Percentiles rank a stretch among this genome's conserved stretches.
Evolutionary conservation across 2,329 filamentous ascomycete genomes (phyloP).

Genomic region (Botrytis cinerea): DNA sequence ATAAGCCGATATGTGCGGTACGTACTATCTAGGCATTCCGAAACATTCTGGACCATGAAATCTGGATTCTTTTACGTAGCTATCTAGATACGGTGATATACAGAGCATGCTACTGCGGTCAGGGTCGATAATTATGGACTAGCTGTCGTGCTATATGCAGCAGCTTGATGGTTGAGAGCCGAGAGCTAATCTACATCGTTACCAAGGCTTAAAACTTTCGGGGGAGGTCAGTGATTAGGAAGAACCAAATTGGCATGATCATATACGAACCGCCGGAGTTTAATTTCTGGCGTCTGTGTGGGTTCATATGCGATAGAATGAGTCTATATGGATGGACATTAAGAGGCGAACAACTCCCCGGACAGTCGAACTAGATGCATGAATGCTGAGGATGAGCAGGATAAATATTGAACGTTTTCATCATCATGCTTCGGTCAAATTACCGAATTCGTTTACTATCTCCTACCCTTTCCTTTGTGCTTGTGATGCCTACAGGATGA

Average conservation of each 20-base stretch:
- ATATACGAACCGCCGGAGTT: background rate
- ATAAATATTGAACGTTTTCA: constrained; percentile 1
- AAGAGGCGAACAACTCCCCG: background rate
- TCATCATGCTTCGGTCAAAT: background rate
- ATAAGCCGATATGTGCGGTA: background rate
- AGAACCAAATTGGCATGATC: background rate
- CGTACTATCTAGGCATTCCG: constrained; percentile 15
- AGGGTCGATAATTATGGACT: background rate
- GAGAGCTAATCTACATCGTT: background rate
- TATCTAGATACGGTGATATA: background rate
- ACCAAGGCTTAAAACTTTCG: background rate
- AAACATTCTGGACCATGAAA: background rate
- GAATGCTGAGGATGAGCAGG: background rate
- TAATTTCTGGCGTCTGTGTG: background rate
- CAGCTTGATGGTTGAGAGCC: background rate
- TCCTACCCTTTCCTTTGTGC: constrained; percentile 15
- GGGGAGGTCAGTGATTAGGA: background rate
- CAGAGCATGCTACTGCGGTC: background rate
- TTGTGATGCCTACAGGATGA: constrained; percentile 5
- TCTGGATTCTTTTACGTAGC: background rate
- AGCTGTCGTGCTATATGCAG: background rate
- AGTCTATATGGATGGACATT: background rate
- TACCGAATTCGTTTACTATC: background rate
- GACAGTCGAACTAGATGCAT: background rate
- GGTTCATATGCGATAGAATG: background rate